Conservation (phyloP, 306 rosid genomes). For the Cucurbita argyrosperma region DNA sequence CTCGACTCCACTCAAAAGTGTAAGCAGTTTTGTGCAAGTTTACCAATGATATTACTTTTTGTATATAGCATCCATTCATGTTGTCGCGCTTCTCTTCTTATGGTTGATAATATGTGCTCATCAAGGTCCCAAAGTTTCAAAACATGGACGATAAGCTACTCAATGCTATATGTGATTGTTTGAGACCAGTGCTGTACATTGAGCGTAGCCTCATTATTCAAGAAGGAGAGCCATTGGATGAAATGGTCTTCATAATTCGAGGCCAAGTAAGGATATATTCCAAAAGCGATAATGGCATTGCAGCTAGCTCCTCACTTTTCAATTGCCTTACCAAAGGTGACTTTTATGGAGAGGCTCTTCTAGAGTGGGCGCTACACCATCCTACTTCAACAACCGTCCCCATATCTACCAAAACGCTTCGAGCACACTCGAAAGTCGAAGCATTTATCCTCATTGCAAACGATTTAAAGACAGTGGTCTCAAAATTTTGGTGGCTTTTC, state of each 20-base stretch:
- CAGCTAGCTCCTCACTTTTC: not conserved
- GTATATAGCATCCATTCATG: not conserved
- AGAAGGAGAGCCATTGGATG: constrained; percentile 14
- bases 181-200: constrained; percentile 6
- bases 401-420: not conserved
- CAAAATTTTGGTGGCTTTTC: constrained; percentile 16
- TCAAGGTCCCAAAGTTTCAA: constrained; percentile 1
- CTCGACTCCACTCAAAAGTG: constrained; percentile 34
- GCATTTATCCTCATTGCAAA: constrained; percentile 1
- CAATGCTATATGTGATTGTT: not conserved
- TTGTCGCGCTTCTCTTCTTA: not conserved
- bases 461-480: not conserved
- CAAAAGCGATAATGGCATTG: not conserved
- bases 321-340: not conserved
- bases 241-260: constrained; percentile 8
- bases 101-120: not conserved
- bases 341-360: constrained; percentile 6
- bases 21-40: constrained; percentile 6
- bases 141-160: not conserved
- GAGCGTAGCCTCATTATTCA: not conserved
- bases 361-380: not conserved
- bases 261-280: not conserved
- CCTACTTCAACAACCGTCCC: not conserved
- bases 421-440: constrained; percentile 2
- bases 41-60: too few species aligned